These are phyloP conservation scores for Syzygium syzygioides DNA, from an alignment of 441 rosid genomes.

Conservation along the genomic window DNA sequence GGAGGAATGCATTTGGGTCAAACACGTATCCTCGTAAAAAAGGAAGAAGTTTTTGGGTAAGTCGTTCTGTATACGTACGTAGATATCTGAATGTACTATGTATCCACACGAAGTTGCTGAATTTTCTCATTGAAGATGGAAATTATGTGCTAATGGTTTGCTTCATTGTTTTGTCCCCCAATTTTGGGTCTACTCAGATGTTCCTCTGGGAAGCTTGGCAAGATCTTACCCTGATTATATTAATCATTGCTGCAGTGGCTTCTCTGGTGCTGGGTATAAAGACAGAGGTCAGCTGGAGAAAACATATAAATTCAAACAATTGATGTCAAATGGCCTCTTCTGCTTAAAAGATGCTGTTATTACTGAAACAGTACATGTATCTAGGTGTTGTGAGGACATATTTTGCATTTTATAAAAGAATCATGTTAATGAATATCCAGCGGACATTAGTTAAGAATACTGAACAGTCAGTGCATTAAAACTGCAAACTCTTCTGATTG, in stretches of 20 bases:
- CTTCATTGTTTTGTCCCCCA: background rate
- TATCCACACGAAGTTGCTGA: background rate
- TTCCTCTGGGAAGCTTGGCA: conserved; percentile 99
- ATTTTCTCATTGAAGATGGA: background rate
- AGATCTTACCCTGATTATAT: conserved; percentile 89
- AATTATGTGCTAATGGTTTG: background rate
- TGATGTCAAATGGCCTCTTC: conserved; percentile 6
- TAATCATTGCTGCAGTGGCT: conserved; percentile 89
- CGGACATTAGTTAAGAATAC: background rate
- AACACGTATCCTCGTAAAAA: conserved; percentile 94
- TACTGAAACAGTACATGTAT: background rate
- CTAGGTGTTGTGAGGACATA: background rate
- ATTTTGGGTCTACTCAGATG: conserved; percentile 35
- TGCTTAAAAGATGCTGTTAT: background rate
- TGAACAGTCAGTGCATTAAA: background rate
- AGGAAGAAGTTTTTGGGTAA: conserved; percentile 97
- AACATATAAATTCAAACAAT: conserved; percentile 3
- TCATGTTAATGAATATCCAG: background rate
- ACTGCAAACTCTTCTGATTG: background rate
- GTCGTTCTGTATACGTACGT: background rate
- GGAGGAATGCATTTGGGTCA: conserved; percentile 77
- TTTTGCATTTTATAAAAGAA: background rate
- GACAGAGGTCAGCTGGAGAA: conserved; percentile 63
- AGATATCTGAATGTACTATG: background rate
- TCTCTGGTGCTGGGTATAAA: conserved; percentile 89